These are phyloP conservation scores for Brassica rapa DNA, from an alignment of 345 rosid genomes.

Conservation along the genomic window DNA sequence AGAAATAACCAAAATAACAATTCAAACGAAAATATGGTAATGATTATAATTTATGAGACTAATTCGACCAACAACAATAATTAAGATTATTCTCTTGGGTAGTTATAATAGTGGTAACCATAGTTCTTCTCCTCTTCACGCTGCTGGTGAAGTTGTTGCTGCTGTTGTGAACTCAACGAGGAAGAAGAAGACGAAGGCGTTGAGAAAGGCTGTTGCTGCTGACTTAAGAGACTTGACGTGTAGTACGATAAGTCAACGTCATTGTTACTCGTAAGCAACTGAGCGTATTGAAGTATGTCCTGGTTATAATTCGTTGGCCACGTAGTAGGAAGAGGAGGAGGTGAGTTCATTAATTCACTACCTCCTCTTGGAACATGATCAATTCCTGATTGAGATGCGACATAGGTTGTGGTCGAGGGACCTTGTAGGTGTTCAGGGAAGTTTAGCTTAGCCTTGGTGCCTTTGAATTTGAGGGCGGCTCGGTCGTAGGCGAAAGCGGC, in stretches of 20 bases:
- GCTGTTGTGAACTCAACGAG: conserved; percentile 20
- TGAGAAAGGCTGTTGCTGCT: conserved; percentile 41
- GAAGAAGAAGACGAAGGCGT: conserved; percentile 45
- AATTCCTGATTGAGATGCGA: conserved; percentile 6
- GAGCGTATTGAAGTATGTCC: conserved; percentile 73
- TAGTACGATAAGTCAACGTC: conserved; percentile 62
- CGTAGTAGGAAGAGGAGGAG: conserved; percentile 19
- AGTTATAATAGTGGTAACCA: conserved; percentile 34
- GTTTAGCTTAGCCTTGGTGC: conserved; percentile 89
- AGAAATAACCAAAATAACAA: background rate
- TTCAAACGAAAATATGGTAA: conserved; percentile 4
- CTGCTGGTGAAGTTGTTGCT: conserved; percentile 22
- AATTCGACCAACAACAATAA: conserved; percentile 8
- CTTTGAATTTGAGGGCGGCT: conserved; percentile 92
- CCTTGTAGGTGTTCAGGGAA: conserved; percentile 85
- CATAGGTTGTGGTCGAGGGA: conserved; percentile 35
- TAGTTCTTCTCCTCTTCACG: conserved; percentile 34
- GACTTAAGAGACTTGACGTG: conserved; percentile 58
- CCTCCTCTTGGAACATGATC: background rate
- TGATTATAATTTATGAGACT: background rate
- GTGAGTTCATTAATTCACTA: conserved; percentile 22
- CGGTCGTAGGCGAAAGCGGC: conserved; percentile 88
- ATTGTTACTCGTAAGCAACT: conserved; percentile 63
- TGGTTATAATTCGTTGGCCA: conserved; percentile 51
- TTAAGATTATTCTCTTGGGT: conserved; percentile 35